A percentile compares a stretch with the other conserved stretches of the same genome.
phyloP scores from a whole-genome alignment of 345 rosid genomes.

The Hypericum androsaemum region DNA sequence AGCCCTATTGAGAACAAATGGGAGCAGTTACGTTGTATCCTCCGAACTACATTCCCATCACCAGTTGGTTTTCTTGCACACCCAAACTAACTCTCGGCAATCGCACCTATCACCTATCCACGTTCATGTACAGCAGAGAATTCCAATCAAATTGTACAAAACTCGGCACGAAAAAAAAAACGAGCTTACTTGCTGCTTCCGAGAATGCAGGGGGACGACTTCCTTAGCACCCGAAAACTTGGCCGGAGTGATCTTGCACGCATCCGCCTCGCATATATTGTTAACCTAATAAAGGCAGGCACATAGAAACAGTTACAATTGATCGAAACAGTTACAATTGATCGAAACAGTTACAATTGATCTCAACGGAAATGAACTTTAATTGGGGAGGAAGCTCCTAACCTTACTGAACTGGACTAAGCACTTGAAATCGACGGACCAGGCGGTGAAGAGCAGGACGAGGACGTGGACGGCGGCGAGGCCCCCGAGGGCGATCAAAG shows the following conservation, averaged over 20 bases:
- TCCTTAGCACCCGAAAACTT: slow-evolving; percentile 94
- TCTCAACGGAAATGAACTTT: neutral
- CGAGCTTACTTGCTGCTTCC: slow-evolving; percentile 54
- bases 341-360: neutral
- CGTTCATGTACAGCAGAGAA: no score
- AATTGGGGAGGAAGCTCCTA: neutral
- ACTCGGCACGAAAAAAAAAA: neutral
- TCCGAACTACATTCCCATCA: no score
- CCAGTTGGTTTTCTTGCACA: no score
- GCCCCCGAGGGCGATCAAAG: slow-evolving; percentile 63
- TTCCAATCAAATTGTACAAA: neutral
- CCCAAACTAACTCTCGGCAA: no score
- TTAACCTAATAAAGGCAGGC: slow-evolving; percentile 46
- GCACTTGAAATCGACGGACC: slow-evolving; percentile 92
- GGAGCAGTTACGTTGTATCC: no score
- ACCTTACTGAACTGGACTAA: slow-evolving; percentile 70
- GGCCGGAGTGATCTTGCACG: slow-evolving; percentile 87
- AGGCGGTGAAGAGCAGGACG: slow-evolving; percentile 73
- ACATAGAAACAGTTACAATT: slow-evolving; percentile 6
- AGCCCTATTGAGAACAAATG: no score
- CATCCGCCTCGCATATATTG: slow-evolving; percentile 64
- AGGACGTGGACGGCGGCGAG: slow-evolving; percentile 55
- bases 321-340: neutral
- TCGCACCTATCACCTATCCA: no score
- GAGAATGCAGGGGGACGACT: slow-evolving; percentile 77